Evolutionary conservation across 1,284 basidiomycete genomes (phyloP), one percentile per base, ranked within the genome.

Genomic region (Cutaneotrichosporon sp.): DNA sequence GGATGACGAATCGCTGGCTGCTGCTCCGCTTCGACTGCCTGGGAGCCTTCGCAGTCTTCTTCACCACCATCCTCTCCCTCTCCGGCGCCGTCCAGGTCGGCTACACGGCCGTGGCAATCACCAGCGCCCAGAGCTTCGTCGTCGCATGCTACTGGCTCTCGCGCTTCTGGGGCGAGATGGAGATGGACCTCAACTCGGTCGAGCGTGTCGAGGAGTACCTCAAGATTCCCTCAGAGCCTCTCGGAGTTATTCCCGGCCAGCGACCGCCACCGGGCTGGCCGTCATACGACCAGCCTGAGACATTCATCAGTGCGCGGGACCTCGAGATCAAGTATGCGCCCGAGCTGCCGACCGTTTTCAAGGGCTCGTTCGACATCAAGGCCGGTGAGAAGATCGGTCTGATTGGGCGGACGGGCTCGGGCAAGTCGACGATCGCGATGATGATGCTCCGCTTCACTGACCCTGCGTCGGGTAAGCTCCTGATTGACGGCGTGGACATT

Each of bases 171-270:
- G 71, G 68, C 25, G 68, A 74, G 41, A 61, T 76, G 17, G 75
- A 76, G 57, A 72, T 75, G 66, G 70, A 71, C 71, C 87, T 88
- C 10, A 87, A 88, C 72, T 82, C 83, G 7, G 86, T 94, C 6
- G 92, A 96, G 72, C 85, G 91, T 53, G 80, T 93, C 7, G 82
- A 88, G 4, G 91, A 94, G 76, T 94, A 93, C 66, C 81, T 93
- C 17, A 81, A 87, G 48, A 78, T 93, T n/a, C 87, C 88, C 1
- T 86, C 88, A 65, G 91, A 93, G 67, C 84, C 89, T 4, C 84
- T 89, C 1, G 78, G 84, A 0, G 65, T 85, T 51, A 84, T 90
- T 45, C 82, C 85, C 52, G 79, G 79, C 0, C 79, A 79, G 46
- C 80, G 84, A 5, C 83, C 83, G 2, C 88, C 88, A 0, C 88